These are phyloP conservation scores for Vitis hybrid DNA, from an alignment of 177 flowering plant genomes.

Conservation along the genomic window DNA sequence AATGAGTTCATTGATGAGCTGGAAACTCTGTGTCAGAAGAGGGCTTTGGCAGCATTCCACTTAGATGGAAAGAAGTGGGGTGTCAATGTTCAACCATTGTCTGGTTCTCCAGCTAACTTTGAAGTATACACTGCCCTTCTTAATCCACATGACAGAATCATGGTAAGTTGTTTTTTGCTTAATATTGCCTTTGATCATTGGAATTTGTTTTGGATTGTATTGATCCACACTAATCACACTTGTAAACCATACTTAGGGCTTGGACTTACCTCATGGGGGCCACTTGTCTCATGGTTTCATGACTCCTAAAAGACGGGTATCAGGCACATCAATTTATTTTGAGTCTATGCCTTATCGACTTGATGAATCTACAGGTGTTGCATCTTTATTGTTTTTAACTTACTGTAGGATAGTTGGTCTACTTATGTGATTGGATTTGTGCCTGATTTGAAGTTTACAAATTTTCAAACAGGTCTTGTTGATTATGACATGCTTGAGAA, in stretches of 20 bases:
- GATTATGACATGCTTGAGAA: conserved; percentile 98
- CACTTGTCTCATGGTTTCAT: conserved; percentile 97
- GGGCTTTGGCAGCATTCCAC: conserved; percentile 84
- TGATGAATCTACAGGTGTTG: conserved; percentile 79
- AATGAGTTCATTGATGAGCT: conserved; percentile 93
- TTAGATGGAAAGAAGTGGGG: conserved; percentile 84
- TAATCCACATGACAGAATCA: conserved; percentile 89
- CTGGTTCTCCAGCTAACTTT: conserved; percentile 98
- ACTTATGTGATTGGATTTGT: neutral
- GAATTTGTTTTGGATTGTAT: neutral
- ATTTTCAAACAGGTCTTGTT: conserved; percentile 53
- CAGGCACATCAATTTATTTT: conserved; percentile 89
- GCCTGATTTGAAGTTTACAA: neutral
- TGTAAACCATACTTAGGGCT: conserved; percentile 48
- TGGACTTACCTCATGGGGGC: conserved; percentile 96
- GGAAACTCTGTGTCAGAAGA: conserved; percentile 79
- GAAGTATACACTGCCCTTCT: conserved; percentile 91
- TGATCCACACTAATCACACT: conserved; percentile 4
- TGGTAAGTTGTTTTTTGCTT: conserved; percentile 42
- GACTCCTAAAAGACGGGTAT: conserved; percentile 89
- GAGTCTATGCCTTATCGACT: conserved; percentile 96
- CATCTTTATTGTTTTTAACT: neutral
- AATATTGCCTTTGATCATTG: neutral
- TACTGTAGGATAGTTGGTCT: neutral
- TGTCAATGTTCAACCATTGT: conserved; percentile 95